A percentile compares a stretch with the other conserved stretches of the same genome.
Conservation (phyloP, 306 rosid species). For the Gastrolobium bilobum region DNA sequence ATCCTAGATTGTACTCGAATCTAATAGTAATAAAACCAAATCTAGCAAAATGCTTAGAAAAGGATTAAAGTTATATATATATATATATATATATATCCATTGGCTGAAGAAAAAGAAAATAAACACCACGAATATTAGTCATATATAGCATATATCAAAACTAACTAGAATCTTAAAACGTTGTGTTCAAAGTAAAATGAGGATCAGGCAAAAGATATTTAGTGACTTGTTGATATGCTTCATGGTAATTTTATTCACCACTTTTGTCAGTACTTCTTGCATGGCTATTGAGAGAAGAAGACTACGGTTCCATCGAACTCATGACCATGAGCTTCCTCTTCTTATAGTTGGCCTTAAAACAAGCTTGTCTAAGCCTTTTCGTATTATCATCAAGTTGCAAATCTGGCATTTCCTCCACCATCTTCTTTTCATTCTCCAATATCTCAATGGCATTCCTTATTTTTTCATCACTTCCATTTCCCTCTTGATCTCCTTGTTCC, state of each 20-base stretch:
- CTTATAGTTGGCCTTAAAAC: constrained; percentile 89
- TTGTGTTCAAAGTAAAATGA: neutral
- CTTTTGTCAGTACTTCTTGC: neutral
- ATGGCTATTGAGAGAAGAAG: neutral
- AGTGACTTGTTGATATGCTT: neutral
- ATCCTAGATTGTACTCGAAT: too few species aligned
- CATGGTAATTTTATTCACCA: constrained; percentile 9
- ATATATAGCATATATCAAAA: neutral
- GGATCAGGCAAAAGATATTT: neutral
- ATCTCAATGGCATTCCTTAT: constrained; percentile 58
- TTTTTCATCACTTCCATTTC: constrained; percentile 54
- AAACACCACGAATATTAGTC: neutral
- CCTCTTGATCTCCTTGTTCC: constrained; percentile 60
- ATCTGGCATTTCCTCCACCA: constrained; percentile 76
- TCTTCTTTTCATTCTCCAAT: constrained; percentile 72
- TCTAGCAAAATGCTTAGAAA: too few species aligned
- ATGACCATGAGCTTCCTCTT: constrained; percentile 66
- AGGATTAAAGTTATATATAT: too few species aligned
- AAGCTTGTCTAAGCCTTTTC: constrained; percentile 85
- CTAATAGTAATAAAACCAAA: too few species aligned
- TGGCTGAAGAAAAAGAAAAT: neutral
- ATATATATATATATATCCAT: too few species aligned
- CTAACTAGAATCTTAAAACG: neutral
- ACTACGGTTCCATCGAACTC: constrained; percentile 35
- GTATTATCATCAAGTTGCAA: constrained; percentile 69